Percentiles rank a stretch among this genome's conserved stretches.
phyloP scores from a whole-genome alignment of 202 grass and related monocot species.

The Schoenoplectus tabernaemontani region DNA sequence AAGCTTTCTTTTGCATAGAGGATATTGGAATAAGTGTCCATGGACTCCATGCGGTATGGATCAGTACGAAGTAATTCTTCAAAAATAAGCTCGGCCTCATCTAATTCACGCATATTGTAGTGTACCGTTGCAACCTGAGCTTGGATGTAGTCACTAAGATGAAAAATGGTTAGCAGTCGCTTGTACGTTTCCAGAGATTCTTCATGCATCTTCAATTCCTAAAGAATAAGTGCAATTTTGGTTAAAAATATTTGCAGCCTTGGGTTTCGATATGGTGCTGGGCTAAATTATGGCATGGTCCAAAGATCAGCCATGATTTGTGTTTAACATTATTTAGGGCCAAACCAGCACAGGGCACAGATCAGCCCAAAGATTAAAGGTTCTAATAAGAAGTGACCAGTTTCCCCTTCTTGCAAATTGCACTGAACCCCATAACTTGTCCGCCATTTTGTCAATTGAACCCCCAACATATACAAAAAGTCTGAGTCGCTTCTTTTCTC shows the following conservation, averaged over 20 bases:
- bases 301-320: neutral
- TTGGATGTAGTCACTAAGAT: constrained; percentile 79
- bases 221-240: neutral
- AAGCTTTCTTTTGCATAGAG: constrained; percentile 95
- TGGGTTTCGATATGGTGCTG: neutral
- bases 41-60: constrained; percentile 90
- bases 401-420: no score
- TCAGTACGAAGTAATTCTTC: constrained; percentile 92
- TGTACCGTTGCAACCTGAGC: constrained; percentile 93
- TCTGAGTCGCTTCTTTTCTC: neutral
- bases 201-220: constrained; percentile 89
- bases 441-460: neutral
- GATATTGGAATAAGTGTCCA: constrained; percentile 95
- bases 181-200: constrained; percentile 87
- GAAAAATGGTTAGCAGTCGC: constrained; percentile 53
- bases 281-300: neutral
- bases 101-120: constrained; percentile 83
- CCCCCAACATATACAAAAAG: neutral
- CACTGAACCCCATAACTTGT: neutral
- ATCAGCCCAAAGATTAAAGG: neutral
- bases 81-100: constrained; percentile 93
- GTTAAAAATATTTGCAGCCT: neutral
- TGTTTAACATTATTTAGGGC: neutral
- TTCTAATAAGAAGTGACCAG: no score
- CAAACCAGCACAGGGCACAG: neutral